phyloP scores from a whole-genome alignment of 805 yeast species.

The Vanderwaltozyma tropicalis region DNA sequence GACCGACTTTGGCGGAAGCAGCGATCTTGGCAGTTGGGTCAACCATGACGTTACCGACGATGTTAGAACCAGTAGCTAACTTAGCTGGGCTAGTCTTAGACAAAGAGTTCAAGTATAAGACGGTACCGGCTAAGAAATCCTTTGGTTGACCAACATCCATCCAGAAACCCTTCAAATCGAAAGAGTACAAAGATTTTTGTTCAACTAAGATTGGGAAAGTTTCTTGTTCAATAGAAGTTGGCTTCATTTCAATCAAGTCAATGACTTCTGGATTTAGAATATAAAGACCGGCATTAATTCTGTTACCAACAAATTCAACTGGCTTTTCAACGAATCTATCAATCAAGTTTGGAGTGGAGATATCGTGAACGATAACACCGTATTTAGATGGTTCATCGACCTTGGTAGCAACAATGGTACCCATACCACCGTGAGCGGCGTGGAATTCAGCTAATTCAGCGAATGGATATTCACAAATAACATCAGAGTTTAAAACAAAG shows the following conservation, averaged over 20 bases:
- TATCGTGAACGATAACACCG: constrained; percentile 98
- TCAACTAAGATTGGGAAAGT: constrained; percentile 95
- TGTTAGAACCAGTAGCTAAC: constrained; percentile 60
- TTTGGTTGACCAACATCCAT: constrained; percentile 99
- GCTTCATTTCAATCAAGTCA: constrained; percentile 93
- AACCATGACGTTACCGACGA: constrained; percentile 83
- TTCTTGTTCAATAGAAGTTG: constrained; percentile 99
- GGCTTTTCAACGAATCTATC: constrained; percentile 99
- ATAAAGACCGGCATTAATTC: constrained; percentile 98
- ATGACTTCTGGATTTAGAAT: constrained; percentile 95
- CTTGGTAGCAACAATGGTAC: constrained; percentile 98
- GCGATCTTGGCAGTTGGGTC: constrained; percentile 94
- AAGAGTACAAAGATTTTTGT: constrained; percentile 79
- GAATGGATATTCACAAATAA: constrained; percentile 97
- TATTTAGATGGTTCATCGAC: constrained; percentile 99
- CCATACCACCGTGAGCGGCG: constrained; percentile 90
- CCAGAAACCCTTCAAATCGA: constrained; percentile 99
- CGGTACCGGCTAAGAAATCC: constrained; percentile 95
- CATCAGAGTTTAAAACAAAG: constrained; percentile 96
- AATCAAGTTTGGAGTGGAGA: constrained; percentile 87
- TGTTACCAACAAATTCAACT: constrained; percentile 97
- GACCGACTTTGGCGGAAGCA: constrained; percentile 91
- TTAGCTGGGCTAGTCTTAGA: constrained; percentile 66
- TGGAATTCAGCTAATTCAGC: constrained; percentile 87
- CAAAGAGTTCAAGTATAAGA: constrained; percentile 78